Conservation (phyloP, 768 basidiomycete genomes). For the Pleurotus giganteus region DNA sequence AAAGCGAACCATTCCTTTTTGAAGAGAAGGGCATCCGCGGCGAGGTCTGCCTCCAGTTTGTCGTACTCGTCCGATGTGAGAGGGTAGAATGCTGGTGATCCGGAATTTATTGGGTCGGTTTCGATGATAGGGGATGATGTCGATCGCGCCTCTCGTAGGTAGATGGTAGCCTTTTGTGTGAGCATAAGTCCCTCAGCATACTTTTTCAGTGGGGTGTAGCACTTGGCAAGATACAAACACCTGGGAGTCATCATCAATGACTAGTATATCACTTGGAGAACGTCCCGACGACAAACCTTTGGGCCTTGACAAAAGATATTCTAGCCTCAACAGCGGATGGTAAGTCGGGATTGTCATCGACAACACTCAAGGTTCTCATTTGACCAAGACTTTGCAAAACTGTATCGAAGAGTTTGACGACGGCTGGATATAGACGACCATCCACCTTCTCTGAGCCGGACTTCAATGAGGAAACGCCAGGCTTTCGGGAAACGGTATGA, state of each 20-base stretch:
- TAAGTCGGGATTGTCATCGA: conserved; percentile 86
- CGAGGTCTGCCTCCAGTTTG: conserved; percentile 50
- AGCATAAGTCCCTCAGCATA: conserved; percentile 74
- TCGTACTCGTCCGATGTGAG: conserved; percentile 43
- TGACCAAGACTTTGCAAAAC: conserved; percentile 82
- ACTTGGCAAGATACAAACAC: conserved; percentile 73
- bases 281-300: conserved; percentile 44
- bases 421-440: conserved; percentile 73
- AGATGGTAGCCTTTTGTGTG: conserved; percentile 66
- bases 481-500: conserved; percentile 29
- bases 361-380: conserved; percentile 78
- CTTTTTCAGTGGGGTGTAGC: conserved; percentile 67
- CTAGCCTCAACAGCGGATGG: conserved; percentile 76
- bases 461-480: conserved; percentile 12
- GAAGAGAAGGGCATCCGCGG: conserved; percentile 43
- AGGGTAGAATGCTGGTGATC: conserved; percentile 52
- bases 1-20: conserved; percentile 79
- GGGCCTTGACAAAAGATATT: conserved; percentile 70
- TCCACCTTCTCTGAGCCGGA: conserved; percentile 48
- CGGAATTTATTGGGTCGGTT: conserved; percentile 42
- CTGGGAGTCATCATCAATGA: conserved; percentile 29
- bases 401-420: conserved; percentile 87
- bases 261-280: background rate
- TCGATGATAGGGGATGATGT: conserved; percentile 43
- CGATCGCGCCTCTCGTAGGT: conserved; percentile 70